A percentile compares a stretch with the other conserved stretches of the same genome.
Evolutionary conservation across 2,329 filamentous ascomycete species (phyloP).

Genomic region (Cucurbitaria berberidis): DNA sequence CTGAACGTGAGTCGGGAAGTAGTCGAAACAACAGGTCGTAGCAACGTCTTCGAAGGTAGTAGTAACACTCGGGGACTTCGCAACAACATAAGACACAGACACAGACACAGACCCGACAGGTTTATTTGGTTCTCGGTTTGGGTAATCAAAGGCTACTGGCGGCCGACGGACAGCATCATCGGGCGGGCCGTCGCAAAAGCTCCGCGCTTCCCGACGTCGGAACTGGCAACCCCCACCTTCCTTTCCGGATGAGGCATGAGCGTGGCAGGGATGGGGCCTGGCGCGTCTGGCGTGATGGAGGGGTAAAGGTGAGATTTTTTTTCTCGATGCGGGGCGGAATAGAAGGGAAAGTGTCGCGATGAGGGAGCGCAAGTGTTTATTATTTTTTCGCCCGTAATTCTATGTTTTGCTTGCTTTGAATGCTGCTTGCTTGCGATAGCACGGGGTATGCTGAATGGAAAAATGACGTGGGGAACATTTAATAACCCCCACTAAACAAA

Average conservation of each 20-base stretch:
- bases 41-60: background rate
- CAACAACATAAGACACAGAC: no score
- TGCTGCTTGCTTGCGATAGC: no score
- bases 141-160: constrained; percentile 30
- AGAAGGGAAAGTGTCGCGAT: background rate
- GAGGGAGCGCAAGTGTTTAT: background rate
- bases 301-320: constrained; percentile 12
- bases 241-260: background rate
- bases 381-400: no score
- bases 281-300: constrained; percentile 8
- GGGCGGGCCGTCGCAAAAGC: background rate
- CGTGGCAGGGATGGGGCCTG: background rate
- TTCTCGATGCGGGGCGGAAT: no score
- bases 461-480: no score
- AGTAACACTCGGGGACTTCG: no score
- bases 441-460: no score
- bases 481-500: no score
- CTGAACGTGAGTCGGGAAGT: no score
- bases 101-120: no score
- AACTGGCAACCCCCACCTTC: constrained; percentile 3
- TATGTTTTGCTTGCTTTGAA: no score
- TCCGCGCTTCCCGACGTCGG: background rate
- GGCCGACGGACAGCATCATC: constrained; percentile 3
- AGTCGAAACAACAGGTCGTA: background rate
- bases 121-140: no score